Evolutionary conservation across 805 yeast species (phyloP), one percentile per base, ranked within the genome.

Genomic region (Lachancea sp.): DNA sequence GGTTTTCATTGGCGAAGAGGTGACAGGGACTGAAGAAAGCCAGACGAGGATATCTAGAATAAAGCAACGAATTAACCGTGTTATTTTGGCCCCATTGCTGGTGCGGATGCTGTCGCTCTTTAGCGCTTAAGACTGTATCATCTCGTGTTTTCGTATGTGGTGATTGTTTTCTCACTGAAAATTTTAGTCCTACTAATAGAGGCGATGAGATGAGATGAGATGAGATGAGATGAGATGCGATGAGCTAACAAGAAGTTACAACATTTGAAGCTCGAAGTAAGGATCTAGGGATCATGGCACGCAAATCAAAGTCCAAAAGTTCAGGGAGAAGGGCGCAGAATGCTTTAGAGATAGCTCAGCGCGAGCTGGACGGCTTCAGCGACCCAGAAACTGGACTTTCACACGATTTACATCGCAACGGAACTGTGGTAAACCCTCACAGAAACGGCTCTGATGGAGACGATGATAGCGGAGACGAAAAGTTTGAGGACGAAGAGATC

Each of bases 401-500:
- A 2, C 36, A 41, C 10, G 44, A 51, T 19, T 48, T 55, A 25
- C 58, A 55, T 33, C 51, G 57, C 37, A 62, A 66, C 46, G 68
- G 69, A 19, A 68, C 70, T 17, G 68, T 70, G 29, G 66, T 70
- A 3, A 68, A 68, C 46, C 59, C 71, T 12, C 55, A 62, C 37
- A 67, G 57, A 48, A 50, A 44, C 32, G 63, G 56, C 12, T 60
- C 50, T 15, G 60, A 57, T 8, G 61, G 48, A 1, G 59, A 52
- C 11, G 65, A 59, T 1, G 59, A 52, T 13, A 65, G 58, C 1
- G 11, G 7, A 13, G 35, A 32, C 18, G 62, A 62, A 3, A 67
- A 63, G 19, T 68, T 78, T 50, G 78, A 70, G 39, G 85, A 79
- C 55, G 85, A 79, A 57, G 85, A 85, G 49, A 69, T 85, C 38